Base-by-base conservation (phyloP, 768 basidiomycete genomes). In the Panellus pusillus region DNA sequence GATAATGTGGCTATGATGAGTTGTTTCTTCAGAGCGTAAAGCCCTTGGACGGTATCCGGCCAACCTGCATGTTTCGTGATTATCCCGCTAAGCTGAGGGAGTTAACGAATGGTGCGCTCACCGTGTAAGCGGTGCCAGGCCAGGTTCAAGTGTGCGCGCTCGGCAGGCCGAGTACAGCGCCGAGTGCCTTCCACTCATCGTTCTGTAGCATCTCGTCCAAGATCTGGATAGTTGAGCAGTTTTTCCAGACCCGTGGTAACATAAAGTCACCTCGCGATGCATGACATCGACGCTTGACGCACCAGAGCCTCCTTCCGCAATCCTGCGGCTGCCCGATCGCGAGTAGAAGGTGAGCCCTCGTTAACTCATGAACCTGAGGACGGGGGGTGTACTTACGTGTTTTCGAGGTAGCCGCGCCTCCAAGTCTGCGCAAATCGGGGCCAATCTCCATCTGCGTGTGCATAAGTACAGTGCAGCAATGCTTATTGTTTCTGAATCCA, bases 61-160 rank as follows among this genome's bases (percentile, higher is more conserved):
- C 84, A 88, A 3, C 75, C 86, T 85, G 15, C 9, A 3, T 3
- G 32, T 35, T 3, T 9, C 9, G 11, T 11, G 32, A 35, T 35
- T 7, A 9, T 8, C 14, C 32, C 3, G 32, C 32, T 11, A 3
- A 14, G 32, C 9, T 35, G 32, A 35, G 32, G 32, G 14, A 35
- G 32, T 24, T 6, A 14, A 35, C 8, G 9, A 15, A 17, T 18
- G 8, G 24, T 29, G 15, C 47, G 66, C 35, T 61, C 32, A 79
- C 85, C 80, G 11, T 77, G 63, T 2, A 87, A 64, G n/a, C 76
- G 65, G 63, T 89, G 87, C 87, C 87, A 88, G 3, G 75, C 65
- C 2, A 74, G 61, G 11, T 77, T 81, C 3, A 87, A 62, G 2
- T 78, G 64, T 15, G 64, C 57, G 15, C 82, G 74, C 11, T 73